Conservation (phyloP, 768 basidiomycete species). For the Rhizopogon salebrosus region DNA sequence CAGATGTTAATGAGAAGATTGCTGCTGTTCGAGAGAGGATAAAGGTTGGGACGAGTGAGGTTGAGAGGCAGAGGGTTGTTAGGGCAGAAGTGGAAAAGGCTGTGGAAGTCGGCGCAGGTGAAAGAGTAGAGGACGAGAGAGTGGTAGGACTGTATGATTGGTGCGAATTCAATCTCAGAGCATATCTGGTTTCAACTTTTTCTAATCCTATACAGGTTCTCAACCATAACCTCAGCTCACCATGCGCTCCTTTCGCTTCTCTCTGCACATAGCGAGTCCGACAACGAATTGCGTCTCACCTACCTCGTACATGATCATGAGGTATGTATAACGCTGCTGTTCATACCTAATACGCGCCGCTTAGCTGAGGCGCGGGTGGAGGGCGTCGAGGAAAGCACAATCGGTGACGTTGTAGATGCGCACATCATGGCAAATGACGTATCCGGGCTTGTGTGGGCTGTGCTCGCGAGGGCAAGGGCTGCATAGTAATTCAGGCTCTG, state of each 20-base stretch:
- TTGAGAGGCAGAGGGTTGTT: conserved; percentile 56
- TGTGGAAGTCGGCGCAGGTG: conserved; percentile 46
- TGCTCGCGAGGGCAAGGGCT: conserved; percentile 43
- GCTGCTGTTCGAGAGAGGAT: conserved; percentile 55
- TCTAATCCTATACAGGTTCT: conserved; percentile 47
- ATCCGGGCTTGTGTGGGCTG: conserved; percentile 55
- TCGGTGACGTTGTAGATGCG: conserved; percentile 55
- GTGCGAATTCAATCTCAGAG: conserved; percentile 32
- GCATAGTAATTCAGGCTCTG: background rate
- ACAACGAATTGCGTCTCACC: conserved; percentile 72
- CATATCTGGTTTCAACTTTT: background rate
- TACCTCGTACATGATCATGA: conserved; percentile 45
- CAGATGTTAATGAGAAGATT: conserved; percentile 44
- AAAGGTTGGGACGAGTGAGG: conserved; percentile 48
- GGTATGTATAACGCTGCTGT: conserved; percentile 55
- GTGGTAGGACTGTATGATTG: conserved; percentile 65
- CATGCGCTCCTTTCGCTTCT: conserved; percentile 55
- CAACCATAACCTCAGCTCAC: conserved; percentile 61
- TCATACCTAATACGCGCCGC: conserved; percentile 63
- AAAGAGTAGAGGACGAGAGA: conserved; percentile 58
- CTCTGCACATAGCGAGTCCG: conserved; percentile 54
- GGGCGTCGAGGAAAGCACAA: conserved; percentile 46
- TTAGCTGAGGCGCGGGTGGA: conserved; percentile 60
- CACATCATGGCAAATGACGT: conserved; percentile 63
- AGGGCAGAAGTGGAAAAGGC: conserved; percentile 64